Percentiles rank a stretch among this genome's conserved stretches.
Evolutionary conservation across 495 filamentous ascomycete genomes (phyloP).

Genomic region (Penicillium bovifimosum): DNA sequence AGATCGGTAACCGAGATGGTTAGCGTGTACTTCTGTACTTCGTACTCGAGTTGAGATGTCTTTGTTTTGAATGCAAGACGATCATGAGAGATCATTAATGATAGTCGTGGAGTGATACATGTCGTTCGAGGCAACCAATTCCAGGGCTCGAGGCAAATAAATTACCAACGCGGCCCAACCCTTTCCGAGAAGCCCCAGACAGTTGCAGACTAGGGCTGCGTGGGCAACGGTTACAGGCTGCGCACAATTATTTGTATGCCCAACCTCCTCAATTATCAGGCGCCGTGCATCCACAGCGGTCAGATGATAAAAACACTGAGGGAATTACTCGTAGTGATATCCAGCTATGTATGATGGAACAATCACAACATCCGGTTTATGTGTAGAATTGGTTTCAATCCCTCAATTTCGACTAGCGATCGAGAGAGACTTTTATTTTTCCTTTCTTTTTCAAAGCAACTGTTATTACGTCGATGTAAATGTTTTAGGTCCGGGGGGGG

Average conservation of each 20-base stretch:
- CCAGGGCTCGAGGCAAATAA: constrained; percentile 3
- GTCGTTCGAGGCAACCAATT: constrained; percentile 7
- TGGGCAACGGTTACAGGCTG: constrained; percentile 19
- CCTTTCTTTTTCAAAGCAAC: neutral
- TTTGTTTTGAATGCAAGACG: neutral
- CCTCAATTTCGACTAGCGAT: too few relatives aligned
- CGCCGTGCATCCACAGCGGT: constrained; percentile 12
- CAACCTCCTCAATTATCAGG: constrained; percentile 19
- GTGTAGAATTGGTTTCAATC: too few relatives aligned
- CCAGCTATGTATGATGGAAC: neutral
- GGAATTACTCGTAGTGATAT: neutral
- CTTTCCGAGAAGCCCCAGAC: neutral
- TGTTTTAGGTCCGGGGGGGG: neutral
- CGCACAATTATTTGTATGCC: constrained; percentile 18
- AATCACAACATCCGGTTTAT: neutral
- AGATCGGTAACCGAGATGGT: neutral
- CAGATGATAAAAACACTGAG: constrained; percentile 6
- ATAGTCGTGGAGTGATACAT: neutral
- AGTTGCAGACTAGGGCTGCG: constrained; percentile 6
- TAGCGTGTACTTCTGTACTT: neutral
- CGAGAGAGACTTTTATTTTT: neutral
- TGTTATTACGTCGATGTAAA: neutral
- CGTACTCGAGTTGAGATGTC: neutral
- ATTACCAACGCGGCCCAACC: constrained; percentile 20
- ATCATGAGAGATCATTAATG: neutral